These are phyloP conservation scores for Auricularia sp. DNA, from an alignment of 768 basidiomycete species.

Conservation along the genomic window DNA sequence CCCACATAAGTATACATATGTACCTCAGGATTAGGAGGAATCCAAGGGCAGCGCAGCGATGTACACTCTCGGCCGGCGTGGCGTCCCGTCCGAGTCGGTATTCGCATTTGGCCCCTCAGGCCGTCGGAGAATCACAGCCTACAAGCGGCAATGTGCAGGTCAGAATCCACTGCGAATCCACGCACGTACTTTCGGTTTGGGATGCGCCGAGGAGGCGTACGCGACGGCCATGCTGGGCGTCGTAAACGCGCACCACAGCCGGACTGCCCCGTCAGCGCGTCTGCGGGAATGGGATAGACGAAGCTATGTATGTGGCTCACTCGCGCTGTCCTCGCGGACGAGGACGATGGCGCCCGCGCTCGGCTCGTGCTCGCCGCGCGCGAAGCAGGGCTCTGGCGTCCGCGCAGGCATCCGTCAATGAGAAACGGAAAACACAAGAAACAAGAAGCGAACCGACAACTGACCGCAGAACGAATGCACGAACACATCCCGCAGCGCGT, in stretches of 20 bases:
- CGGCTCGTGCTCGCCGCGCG: conserved; percentile 34
- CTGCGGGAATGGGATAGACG: conserved; percentile 17
- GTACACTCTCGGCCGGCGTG: not conserved
- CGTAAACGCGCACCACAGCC: conserved; percentile 79
- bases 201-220: conserved; percentile 45
- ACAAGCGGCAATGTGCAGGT: not conserved
- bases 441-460: conserved; percentile 45
- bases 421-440: conserved; percentile 12
- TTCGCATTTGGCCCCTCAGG: not conserved
- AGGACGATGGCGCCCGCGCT: conserved; percentile 58
- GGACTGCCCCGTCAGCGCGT: conserved; percentile 31
- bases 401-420: not conserved
- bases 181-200: conserved; percentile 46
- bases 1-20: too few species aligned
- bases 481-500: conserved; percentile 37
- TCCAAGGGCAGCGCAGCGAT: not conserved
- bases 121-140: conserved; percentile 29
- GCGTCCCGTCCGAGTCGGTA: not conserved
- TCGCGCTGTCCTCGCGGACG: conserved; percentile 28
- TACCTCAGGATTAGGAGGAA: not conserved
- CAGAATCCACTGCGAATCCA: not conserved
- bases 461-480: conserved; percentile 42
- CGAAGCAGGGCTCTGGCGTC: conserved; percentile 26
- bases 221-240: conserved; percentile 75
- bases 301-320: conserved; percentile 4